Conservation (phyloP, 2,329 filamentous ascomycete species). For the Chrysoporthe cubensis region DNA sequence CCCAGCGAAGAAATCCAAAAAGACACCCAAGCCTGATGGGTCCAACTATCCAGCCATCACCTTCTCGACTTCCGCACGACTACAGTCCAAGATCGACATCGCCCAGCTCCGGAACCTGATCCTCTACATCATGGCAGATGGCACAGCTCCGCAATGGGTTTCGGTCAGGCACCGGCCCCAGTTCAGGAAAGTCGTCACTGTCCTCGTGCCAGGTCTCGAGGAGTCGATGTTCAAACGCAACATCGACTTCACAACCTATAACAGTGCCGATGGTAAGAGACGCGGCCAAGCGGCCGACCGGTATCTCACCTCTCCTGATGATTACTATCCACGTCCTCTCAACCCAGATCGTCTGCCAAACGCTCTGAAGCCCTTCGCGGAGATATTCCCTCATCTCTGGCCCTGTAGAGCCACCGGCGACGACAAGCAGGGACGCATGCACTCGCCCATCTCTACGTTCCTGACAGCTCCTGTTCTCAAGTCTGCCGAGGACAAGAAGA, state of each 20-base stretch:
- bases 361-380: slow-evolving; percentile 68
- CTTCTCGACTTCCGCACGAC: slow-evolving; percentile 60
- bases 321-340: slow-evolving; percentile 62
- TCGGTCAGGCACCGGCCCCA: slow-evolving; percentile 64
- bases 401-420: slow-evolving; percentile 87
- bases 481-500: slow-evolving; percentile 65
- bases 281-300: slow-evolving; percentile 39
- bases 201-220: slow-evolving; percentile 93
- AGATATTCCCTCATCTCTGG: slow-evolving; percentile 89
- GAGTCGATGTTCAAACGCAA: slow-evolving; percentile 80
- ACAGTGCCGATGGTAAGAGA: slow-evolving; percentile 37
- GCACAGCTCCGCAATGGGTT: slow-evolving; percentile 67
- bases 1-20: slow-evolving; percentile 63
- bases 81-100: slow-evolving; percentile 66
- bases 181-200: slow-evolving; percentile 78
- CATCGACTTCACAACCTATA: slow-evolving; percentile 54
- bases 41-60: slow-evolving; percentile 63
- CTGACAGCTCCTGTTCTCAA: slow-evolving; percentile 75
- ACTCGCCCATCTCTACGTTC: slow-evolving; percentile 86
- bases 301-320: slow-evolving; percentile 55
- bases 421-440: slow-evolving; percentile 76
- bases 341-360: slow-evolving; percentile 55
- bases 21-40: slow-evolving; percentile 58
- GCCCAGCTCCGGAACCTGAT: slow-evolving; percentile 66
- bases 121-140: slow-evolving; percentile 70